These are phyloP conservation scores for Sporothrix protearum DNA, from an alignment of 2,329 filamentous ascomycete species.

Conservation along the genomic window DNA sequence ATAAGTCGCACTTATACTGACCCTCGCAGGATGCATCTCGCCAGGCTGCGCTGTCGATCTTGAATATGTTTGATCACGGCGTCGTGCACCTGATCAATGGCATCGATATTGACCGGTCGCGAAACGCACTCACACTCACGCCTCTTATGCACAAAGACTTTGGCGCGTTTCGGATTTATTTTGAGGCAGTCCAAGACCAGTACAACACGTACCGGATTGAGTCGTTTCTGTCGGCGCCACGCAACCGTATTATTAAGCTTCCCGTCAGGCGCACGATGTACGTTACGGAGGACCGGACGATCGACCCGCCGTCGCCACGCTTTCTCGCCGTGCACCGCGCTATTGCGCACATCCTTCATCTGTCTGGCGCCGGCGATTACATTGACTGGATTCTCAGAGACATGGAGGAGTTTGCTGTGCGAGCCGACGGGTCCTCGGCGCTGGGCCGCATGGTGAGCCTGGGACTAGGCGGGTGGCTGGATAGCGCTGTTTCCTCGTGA, in stretches of 20 bases:
- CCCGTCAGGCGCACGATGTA: slow-evolving; percentile 7
- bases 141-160: slow-evolving; percentile 33
- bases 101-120: slow-evolving; percentile 39
- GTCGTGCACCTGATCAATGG: slow-evolving; percentile 39
- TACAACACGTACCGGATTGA: slow-evolving; percentile 33
- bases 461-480: background rate
- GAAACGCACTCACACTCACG: slow-evolving; percentile 40
- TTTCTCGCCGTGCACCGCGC: slow-evolving; percentile 17
- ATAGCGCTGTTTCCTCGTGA: background rate
- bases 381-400: slow-evolving; percentile 8
- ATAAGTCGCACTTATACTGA: too few relatives aligned
- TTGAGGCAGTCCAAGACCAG: slow-evolving; percentile 30
- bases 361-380: slow-evolving; percentile 19
- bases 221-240: slow-evolving; percentile 26
- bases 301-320: slow-evolving; percentile 20
- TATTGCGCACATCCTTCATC: slow-evolving; percentile 18
- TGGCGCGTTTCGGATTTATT: slow-evolving; percentile 36
- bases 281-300: background rate
- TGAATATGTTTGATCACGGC: slow-evolving; percentile 43
- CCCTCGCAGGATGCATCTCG: slow-evolving; percentile 30
- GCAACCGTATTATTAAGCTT: background rate
- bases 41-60: slow-evolving; percentile 37
- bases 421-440: slow-evolving; percentile 8
- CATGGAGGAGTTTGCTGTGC: background rate
- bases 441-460: slow-evolving; percentile 9